A percentile compares a stretch with the other conserved stretches of the same genome.
phyloP scores from a whole-genome alignment of 2,329 filamentous ascomycete species.

The Taxawa tesnikishii region DNA sequence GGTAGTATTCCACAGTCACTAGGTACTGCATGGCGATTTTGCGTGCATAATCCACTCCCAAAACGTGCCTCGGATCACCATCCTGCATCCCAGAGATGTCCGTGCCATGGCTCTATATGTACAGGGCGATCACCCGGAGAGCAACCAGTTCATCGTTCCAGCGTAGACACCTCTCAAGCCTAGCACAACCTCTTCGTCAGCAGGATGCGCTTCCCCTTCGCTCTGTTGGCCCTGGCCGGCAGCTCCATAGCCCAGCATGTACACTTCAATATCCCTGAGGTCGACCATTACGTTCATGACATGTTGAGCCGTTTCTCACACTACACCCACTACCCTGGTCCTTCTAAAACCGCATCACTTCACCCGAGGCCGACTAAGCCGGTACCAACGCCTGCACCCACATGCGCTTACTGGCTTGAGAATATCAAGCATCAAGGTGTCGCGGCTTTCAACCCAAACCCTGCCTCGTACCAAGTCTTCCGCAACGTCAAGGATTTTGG shows the following conservation, averaged over 20 bases:
- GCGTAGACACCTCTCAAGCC: not conserved
- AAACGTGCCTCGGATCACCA: not conserved
- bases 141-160: not conserved
- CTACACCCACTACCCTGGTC: slow-evolving; percentile 6
- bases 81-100: not conserved
- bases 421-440: slow-evolving; percentile 35
- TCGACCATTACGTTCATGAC: slow-evolving; percentile 6
- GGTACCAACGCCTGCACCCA: not conserved
- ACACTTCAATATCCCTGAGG: slow-evolving; percentile 9
- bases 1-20: no score
- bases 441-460: slow-evolving; percentile 33
- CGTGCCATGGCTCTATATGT: not conserved
- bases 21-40: not conserved
- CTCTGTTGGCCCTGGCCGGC: not conserved
- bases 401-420: slow-evolving; percentile 27
- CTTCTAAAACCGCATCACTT: slow-evolving; percentile 3
- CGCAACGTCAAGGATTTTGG: slow-evolving; percentile 37
- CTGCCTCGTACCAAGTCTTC: slow-evolving; percentile 30
- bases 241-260: slow-evolving; percentile 7
- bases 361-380: not conserved
- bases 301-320: slow-evolving; percentile 3
- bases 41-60: no score
- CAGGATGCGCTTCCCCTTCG: not conserved
- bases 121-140: not conserved
- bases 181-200: not conserved